Conservation (phyloP, 108 stramenopile genomes). For the Fragilaria crotonensis region DNA sequence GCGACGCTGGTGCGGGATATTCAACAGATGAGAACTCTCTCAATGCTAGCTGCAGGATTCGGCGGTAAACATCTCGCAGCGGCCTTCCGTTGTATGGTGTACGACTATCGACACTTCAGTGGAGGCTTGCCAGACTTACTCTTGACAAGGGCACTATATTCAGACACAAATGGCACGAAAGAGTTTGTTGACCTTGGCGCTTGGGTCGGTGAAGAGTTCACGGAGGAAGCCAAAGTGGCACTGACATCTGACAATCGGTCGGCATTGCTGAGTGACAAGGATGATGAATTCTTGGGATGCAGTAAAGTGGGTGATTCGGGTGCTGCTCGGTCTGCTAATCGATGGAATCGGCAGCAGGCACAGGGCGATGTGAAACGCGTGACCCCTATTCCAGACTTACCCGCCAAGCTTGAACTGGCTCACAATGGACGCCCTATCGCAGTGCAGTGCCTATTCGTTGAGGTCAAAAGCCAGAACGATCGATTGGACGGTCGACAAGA, state of each 20-base stretch:
- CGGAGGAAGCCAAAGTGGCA: slow-evolving; percentile 17
- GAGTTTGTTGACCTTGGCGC: slow-evolving; percentile 62
- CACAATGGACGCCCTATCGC: slow-evolving; percentile 30
- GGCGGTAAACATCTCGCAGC: slow-evolving; percentile 55
- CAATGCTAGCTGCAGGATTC: slow-evolving; percentile 61
- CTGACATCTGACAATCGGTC: slow-evolving; percentile 4
- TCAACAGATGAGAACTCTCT: slow-evolving; percentile 50
- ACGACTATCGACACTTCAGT: slow-evolving; percentile 79
- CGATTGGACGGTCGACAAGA: slow-evolving; percentile 71
- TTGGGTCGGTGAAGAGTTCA: slow-evolving; percentile 76
- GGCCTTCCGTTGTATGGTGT: slow-evolving; percentile 60
- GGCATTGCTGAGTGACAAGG: slow-evolving; percentile 42
- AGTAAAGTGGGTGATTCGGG: slow-evolving; percentile 57
- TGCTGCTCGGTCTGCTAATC: slow-evolving; percentile 6
- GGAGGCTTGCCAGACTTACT: slow-evolving; percentile 76
- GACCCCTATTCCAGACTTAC: slow-evolving; percentile 17
- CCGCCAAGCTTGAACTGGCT: slow-evolving; percentile 31
- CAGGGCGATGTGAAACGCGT: not conserved
- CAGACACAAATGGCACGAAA: slow-evolving; percentile 3
- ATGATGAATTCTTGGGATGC: slow-evolving; percentile 78
- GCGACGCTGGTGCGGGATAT: slow-evolving; percentile 43
- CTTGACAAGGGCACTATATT: slow-evolving; percentile 25
- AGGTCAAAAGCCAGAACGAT: slow-evolving; percentile 81
- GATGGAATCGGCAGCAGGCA: not conserved
- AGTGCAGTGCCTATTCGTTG: slow-evolving; percentile 69